Evolutionary conservation across 2,329 filamentous ascomycete genomes (phyloP).

Genomic region (Penicillium hordei): DNA sequence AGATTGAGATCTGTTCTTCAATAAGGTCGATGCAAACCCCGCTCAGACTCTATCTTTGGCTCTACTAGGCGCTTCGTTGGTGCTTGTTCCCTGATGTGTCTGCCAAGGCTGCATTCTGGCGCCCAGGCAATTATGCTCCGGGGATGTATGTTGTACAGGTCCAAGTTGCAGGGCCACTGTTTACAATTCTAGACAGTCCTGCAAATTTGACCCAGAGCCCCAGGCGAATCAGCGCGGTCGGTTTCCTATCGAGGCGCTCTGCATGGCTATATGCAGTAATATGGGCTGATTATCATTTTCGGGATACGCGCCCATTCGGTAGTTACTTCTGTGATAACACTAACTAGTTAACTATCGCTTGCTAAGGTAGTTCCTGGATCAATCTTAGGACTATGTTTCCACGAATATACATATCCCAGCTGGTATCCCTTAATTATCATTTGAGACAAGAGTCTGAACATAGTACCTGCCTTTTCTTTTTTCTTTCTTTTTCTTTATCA

Average conservation of each 20-base stretch:
- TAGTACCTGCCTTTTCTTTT: slow-evolving; percentile 16
- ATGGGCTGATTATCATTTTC: neutral
- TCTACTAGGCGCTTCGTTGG: neutral
- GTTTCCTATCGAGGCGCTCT: neutral
- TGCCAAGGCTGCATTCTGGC: slow-evolving; percentile 24
- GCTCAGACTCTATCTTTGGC: slow-evolving; percentile 15
- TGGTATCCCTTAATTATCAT: slow-evolving; percentile 3
- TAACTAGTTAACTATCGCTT: too few relatives aligned
- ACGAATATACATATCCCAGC: slow-evolving; percentile 15
- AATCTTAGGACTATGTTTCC: neutral
- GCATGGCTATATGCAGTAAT: slow-evolving; percentile 1
- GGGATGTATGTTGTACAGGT: slow-evolving; percentile 8
- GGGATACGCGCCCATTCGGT: slow-evolving; percentile 11
- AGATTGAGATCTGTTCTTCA: slow-evolving; percentile 1
- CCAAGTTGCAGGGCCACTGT: slow-evolving; percentile 5
- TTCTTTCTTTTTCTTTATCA: slow-evolving; percentile 17
- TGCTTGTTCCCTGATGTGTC: slow-evolving; percentile 6
- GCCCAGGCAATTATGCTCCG: slow-evolving; percentile 13
- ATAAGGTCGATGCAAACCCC: neutral
- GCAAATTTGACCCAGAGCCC: neutral
- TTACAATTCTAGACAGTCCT: slow-evolving; percentile 9
- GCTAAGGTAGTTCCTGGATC: slow-evolving; percentile 2
- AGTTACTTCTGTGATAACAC: slow-evolving; percentile 17
- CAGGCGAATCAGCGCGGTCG: slow-evolving; percentile 8
- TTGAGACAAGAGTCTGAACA: slow-evolving; percentile 10